phyloP scores from a whole-genome alignment of 2,329 filamentous ascomycete genomes.

The Aotearoamyces nothofagi region DNA sequence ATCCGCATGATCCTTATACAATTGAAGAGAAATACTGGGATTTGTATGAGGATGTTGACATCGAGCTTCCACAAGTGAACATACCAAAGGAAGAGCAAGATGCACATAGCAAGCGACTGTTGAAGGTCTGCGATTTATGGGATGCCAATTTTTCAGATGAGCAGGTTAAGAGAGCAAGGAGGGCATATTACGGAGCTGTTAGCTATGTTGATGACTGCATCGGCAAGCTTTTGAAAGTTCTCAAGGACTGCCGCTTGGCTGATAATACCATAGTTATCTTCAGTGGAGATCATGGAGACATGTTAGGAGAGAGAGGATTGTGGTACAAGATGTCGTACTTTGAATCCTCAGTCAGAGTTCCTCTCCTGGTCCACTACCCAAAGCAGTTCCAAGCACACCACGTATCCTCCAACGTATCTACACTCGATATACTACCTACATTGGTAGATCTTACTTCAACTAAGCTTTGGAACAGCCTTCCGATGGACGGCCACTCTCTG shows the following conservation, averaged over 20 bases:
- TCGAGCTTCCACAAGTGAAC: slow-evolving; percentile 63
- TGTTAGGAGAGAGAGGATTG: slow-evolving; percentile 81
- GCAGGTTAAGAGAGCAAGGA: slow-evolving; percentile 69
- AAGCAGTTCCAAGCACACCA: slow-evolving; percentile 59
- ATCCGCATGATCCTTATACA: slow-evolving; percentile 89
- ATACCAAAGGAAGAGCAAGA: slow-evolving; percentile 75
- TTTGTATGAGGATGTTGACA: slow-evolving; percentile 76
- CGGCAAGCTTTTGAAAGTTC: slow-evolving; percentile 61
- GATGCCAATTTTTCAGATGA: slow-evolving; percentile 72
- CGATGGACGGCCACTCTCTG: slow-evolving; percentile 73
- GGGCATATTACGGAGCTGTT: slow-evolving; percentile 85
- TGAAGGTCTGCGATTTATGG: slow-evolving; percentile 79
- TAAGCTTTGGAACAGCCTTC: slow-evolving; percentile 52
- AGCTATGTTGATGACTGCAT: slow-evolving; percentile 91
- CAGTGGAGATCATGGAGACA: slow-evolving; percentile 87
- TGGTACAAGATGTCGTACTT: slow-evolving; percentile 99
- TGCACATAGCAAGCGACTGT: slow-evolving; percentile 69
- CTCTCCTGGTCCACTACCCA: slow-evolving; percentile 72
- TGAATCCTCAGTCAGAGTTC: slow-evolving; percentile 79
- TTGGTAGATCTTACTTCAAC: slow-evolving; percentile 70
- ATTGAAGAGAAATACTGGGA: slow-evolving; percentile 94
- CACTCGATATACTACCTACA: slow-evolving; percentile 79
- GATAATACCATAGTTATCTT: slow-evolving; percentile 87
- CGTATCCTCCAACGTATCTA: slow-evolving; percentile 74
- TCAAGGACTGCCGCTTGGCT: slow-evolving; percentile 66